Percentiles rank a stretch among this genome's conserved stretches.
Evolutionary conservation across 2,329 filamentous ascomycete species (phyloP).

Genomic region (Fusarium protoensiforme): DNA sequence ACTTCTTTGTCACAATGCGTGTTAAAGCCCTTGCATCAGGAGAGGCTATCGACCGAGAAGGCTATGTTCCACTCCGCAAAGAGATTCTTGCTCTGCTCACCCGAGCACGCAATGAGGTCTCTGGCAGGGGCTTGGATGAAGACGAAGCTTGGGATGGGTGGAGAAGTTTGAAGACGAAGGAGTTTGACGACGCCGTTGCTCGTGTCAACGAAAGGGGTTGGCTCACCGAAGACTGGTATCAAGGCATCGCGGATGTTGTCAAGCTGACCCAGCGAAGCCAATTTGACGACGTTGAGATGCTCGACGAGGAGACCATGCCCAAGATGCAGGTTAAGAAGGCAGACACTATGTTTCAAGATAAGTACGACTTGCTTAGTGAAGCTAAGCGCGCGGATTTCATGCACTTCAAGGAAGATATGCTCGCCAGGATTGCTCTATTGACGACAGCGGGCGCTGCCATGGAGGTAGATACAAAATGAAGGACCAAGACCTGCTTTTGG

Average conservation of each 20-base stretch:
- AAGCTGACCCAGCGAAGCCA: constrained; percentile 46
- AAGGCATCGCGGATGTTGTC: constrained; percentile 66
- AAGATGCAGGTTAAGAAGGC: constrained; percentile 59
- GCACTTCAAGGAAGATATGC: constrained; percentile 71
- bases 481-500: constrained; percentile 40
- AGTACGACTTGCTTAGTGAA: constrained; percentile 77
- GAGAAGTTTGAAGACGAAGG: constrained; percentile 58
- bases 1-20: constrained; percentile 68
- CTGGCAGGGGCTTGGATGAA: constrained; percentile 52
- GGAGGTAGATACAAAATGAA: constrained; percentile 49
- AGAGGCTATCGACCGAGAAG: constrained; percentile 52
- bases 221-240: constrained; percentile 73
- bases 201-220: constrained; percentile 66
- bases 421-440: constrained; percentile 65
- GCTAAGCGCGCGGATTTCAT: constrained; percentile 69
- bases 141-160: constrained; percentile 66
- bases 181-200: constrained; percentile 72
- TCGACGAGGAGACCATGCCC: constrained; percentile 47
- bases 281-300: constrained; percentile 49
- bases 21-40: constrained; percentile 55
- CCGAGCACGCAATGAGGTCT: constrained; percentile 55
- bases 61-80: constrained; percentile 59
- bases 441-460: constrained; percentile 43
- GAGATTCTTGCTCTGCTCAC: constrained; percentile 57
- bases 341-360: constrained; percentile 80